A percentile compares a stretch with the other conserved stretches of the same genome.
Evolutionary conservation across 1,139 yeast species (phyloP).

Genomic region (Candida sojae): DNA sequence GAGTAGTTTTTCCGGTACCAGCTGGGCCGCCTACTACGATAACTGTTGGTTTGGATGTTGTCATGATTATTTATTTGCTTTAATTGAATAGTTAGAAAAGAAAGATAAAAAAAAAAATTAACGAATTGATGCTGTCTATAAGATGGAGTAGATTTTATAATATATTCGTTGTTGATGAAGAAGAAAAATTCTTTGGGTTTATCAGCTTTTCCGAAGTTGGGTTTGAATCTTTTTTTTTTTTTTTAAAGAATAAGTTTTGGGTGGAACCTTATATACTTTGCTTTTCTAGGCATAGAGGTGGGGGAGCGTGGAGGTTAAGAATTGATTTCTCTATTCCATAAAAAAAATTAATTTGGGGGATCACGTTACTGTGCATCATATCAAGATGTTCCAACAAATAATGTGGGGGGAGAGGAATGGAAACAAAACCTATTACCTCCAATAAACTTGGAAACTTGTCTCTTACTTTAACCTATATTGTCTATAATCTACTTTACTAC

Average conservation of each 20-base stretch:
- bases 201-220: background rate
- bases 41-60: conserved; percentile 21
- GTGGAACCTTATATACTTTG: background rate
- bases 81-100: no score
- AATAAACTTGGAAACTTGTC: no score
- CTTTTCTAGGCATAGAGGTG: conserved; percentile 3
- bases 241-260: background rate
- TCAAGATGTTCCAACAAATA: no score
- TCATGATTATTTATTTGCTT: background rate
- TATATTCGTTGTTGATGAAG: no score
- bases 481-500: no score
- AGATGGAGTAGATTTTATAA: background rate
- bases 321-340: background rate
- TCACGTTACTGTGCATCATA: background rate
- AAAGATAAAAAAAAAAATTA: background rate
- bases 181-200: background rate
- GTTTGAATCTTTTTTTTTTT: background rate
- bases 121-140: background rate
- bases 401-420: no score
- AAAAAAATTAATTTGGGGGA: background rate
- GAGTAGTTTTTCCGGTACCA: conserved; percentile 89
- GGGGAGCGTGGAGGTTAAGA: conserved; percentile 4
- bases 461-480: no score
- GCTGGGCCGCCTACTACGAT: conserved; percentile 83
- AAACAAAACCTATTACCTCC: no score